Evolutionary conservation across 176 grass and related monocot genomes (phyloP).

Genomic region (Musa schizocarpa): DNA sequence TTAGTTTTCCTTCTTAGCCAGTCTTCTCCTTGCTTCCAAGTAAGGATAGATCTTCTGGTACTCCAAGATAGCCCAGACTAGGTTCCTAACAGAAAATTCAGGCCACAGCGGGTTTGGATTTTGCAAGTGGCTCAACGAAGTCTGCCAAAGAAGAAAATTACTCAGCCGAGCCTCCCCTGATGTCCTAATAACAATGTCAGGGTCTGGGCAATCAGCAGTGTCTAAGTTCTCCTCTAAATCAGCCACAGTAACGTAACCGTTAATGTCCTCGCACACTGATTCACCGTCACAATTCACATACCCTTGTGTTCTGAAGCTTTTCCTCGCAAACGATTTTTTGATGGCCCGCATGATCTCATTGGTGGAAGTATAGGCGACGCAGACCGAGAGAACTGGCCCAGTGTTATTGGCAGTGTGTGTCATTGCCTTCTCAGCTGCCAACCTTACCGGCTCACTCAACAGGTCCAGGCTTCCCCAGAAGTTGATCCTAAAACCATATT

Average conservation of each 20-base stretch:
- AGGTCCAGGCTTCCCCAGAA: constrained; percentile 70
- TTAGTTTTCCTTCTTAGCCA: constrained; percentile 37
- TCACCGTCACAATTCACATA: background rate
- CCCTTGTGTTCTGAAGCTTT: background rate
- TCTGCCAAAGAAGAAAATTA: constrained; percentile 83
- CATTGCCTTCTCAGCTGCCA: constrained; percentile 50
- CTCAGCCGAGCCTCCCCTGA: constrained; percentile 66
- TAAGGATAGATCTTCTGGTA: constrained; percentile 46
- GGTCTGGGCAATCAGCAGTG: constrained; percentile 38
- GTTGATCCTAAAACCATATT: constrained; percentile 45
- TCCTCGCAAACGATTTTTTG: constrained; percentile 31
- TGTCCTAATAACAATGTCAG: constrained; percentile 71
- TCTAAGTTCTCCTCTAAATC: constrained; percentile 65
- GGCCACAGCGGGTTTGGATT: constrained; percentile 62
- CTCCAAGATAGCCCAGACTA: constrained; percentile 51
- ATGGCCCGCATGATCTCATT: constrained; percentile 60
- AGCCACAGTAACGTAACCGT: constrained; percentile 25
- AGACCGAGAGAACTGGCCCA: constrained; percentile 53
- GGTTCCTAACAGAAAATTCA: constrained; percentile 45
- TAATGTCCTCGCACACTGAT: background rate
- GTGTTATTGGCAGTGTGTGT: constrained; percentile 41
- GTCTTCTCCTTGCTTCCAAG: constrained; percentile 32
- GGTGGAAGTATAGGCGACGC: constrained; percentile 68
- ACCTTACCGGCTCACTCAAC: constrained; percentile 37
- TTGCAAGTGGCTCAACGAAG: constrained; percentile 52